A percentile compares a stretch with the other conserved stretches of the same genome.
phyloP scores from a whole-genome alignment of 768 basidiomycete genomes.

The Leccinellum albellum region DNA sequence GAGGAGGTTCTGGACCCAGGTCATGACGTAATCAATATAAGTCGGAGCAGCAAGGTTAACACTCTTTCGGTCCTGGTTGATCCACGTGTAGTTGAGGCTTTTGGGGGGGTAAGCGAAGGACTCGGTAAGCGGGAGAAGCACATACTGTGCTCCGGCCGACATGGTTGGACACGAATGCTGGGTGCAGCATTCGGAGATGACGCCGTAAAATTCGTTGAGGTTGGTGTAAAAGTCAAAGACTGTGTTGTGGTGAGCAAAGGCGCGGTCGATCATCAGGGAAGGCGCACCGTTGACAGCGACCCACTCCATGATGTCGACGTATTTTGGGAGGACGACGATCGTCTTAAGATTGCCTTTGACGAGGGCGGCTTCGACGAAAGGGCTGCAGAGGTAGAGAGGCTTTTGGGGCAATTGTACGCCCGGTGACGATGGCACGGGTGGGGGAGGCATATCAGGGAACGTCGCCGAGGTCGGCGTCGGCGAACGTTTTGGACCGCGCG shows the following conservation, averaged over 20 bases:
- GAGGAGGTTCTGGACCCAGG: conserved; percentile 89
- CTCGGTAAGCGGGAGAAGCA: conserved; percentile 4
- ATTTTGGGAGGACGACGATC: conserved; percentile 94
- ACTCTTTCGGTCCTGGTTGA: conserved; percentile 85
- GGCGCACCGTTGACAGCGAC: conserved; percentile 88
- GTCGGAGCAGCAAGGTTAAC: conserved; percentile 88
- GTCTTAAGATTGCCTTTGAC: conserved; percentile 99
- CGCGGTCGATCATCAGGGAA: background rate
- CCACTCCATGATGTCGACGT: conserved; percentile 95
- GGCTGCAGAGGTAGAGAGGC: conserved; percentile 86
- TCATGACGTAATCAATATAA: conserved; percentile 98
- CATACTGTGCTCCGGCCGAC: conserved; percentile 83
- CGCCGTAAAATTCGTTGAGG: conserved; percentile 94
- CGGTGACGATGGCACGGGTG: conserved; percentile 41
- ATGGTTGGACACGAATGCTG: conserved; percentile 86
- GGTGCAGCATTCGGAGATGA: conserved; percentile 90
- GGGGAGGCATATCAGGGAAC: conserved; percentile 44
- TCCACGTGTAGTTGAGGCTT: conserved; percentile 93
- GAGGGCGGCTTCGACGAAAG: conserved; percentile 91
- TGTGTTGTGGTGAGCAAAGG: conserved; percentile 27
- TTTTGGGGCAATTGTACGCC: conserved; percentile 35
- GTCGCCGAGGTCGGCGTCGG: conserved; percentile 71
- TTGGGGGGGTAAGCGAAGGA: background rate
- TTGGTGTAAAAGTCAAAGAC: conserved; percentile 98
- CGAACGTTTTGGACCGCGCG: conserved; percentile 67